Conservation (phyloP, 129 eudicot species). For the Smallanthus sonchifolius region DNA sequence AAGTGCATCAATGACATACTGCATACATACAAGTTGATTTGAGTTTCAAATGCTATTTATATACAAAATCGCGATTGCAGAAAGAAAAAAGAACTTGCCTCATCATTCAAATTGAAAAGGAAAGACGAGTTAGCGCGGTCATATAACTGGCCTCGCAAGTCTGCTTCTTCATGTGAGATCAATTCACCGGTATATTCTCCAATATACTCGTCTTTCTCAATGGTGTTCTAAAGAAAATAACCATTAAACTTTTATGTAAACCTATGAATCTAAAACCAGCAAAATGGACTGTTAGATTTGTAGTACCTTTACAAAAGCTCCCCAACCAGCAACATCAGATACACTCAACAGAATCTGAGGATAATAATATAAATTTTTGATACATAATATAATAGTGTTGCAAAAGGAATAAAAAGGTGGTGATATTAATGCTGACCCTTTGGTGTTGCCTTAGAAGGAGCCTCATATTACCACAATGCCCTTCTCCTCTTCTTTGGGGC, state of each 20-base stretch:
- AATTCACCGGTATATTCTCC: conserved; percentile 95
- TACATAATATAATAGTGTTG: not conserved
- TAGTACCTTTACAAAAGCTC: conserved; percentile 76
- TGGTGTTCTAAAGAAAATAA: conserved; percentile 41
- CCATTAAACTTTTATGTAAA: not conserved
- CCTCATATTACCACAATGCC: conserved; percentile 91
- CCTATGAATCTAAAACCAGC: not conserved
- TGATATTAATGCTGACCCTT: conserved; percentile 45
- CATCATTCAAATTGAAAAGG: conserved; percentile 82
- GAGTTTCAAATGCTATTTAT: not conserved
- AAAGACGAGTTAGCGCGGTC: conserved; percentile 68
- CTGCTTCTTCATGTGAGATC: conserved; percentile 86
- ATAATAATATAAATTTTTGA: not conserved
- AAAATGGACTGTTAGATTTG: not conserved
- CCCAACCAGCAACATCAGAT: conserved; percentile 95
- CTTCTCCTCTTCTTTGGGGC: conserved; percentile 60
- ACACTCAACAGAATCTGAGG: conserved; percentile 58
- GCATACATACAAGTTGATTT: conserved; percentile 19
- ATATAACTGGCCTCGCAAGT: conserved; percentile 73
- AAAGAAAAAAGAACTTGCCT: conserved; percentile 34
- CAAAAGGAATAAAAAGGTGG: not conserved
- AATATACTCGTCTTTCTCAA: conserved; percentile 71
- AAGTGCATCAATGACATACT: conserved; percentile 82
- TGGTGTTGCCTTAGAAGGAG: conserved; percentile 69
- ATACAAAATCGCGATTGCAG: not conserved